Evolutionary conservation across 345 rosid species (phyloP), one percentile per base, ranked within the genome.

Genomic region (Orychophragmus violaceus): DNA sequence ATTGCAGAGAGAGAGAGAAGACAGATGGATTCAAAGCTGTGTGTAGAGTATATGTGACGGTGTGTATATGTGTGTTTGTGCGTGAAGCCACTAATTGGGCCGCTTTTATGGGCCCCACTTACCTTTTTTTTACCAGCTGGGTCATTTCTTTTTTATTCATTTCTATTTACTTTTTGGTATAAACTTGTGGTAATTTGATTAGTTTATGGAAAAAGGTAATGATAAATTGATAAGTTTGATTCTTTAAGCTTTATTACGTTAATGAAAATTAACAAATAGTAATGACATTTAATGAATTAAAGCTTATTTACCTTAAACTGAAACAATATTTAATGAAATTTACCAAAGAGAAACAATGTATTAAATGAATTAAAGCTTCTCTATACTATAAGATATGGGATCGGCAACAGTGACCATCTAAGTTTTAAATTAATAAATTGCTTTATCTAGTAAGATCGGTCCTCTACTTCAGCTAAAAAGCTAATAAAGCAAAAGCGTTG

Each of bases 81-180:
- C 69, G 78, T 74, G 74, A 74, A 23, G 65, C 78, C 70, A 74
- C 74, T 68, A 35, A 74, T 55, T 68, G 69, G 74, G 74, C 78
- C 78, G 18, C 74, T 68, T 45, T 42, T 66, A 6, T 68, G 60
- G 78, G 69, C n/a, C 70, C 78, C 65, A 62, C 55, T 42, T 30
- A 1, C 13, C 41, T 28, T 16, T 4, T 0, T 21, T 9, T 41
- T n/a, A 33, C 62, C 52, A 61, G 0, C 63, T 71, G 41, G 3
- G 9, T 50, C 33, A 50, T 36, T 61, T 4, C 5, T 36, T 37
- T 35, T 30, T 19, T 46, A 23, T 28, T 23, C 13, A 0, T 11
- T 45, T n/a, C 19, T 70, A 1, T 39, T 70, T 29, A 61, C 68
- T 36, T 49, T 29, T 36, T 37, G 28, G n/a, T 57, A 28, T 37